These are phyloP conservation scores for Tolypocladium ophioglossoides DNA, from an alignment of 2,329 filamentous ascomycete genomes.

Conservation along the genomic window DNA sequence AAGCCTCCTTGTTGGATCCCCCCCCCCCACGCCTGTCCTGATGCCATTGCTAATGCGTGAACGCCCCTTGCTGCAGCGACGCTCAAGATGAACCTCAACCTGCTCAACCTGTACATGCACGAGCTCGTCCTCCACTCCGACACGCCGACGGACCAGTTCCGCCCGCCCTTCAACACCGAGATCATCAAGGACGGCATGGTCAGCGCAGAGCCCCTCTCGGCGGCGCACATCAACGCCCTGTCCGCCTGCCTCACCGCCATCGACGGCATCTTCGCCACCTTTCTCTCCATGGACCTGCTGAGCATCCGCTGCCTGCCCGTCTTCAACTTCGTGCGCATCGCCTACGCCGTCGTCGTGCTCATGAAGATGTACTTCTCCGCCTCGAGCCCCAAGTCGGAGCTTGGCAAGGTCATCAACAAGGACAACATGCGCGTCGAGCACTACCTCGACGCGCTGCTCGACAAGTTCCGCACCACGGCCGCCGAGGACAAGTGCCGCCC, in stretches of 20 bases:
- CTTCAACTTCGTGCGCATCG: slow-evolving; percentile 60
- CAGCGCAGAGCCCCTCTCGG: slow-evolving; percentile 26
- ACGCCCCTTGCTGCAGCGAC: slow-evolving; percentile 33
- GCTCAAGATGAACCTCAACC: slow-evolving; percentile 51
- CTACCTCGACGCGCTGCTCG: slow-evolving; percentile 60
- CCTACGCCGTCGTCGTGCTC: slow-evolving; percentile 60
- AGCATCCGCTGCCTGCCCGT: slow-evolving; percentile 56
- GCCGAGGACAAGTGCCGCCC: slow-evolving; percentile 54
- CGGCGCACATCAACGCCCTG: slow-evolving; percentile 54
- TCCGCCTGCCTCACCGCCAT: slow-evolving; percentile 57
- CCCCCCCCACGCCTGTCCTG: too few relatives aligned
- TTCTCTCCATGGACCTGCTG: slow-evolving; percentile 48
- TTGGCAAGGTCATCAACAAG: slow-evolving; percentile 59
- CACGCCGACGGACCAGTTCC: slow-evolving; percentile 43
- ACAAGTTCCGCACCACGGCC: slow-evolving; percentile 55
- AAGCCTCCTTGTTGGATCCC: too few relatives aligned
- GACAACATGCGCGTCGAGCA: slow-evolving; percentile 54
- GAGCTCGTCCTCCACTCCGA: slow-evolving; percentile 63
- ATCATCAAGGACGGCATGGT: slow-evolving; percentile 31
- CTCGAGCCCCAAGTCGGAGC: slow-evolving; percentile 50
- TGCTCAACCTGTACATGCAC: slow-evolving; percentile 63
- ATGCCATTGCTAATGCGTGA: background rate
- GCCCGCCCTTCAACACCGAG: slow-evolving; percentile 33
- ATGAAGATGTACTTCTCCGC: slow-evolving; percentile 66
- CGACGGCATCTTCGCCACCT: slow-evolving; percentile 55